Evolutionary conservation across 208 protist species (phyloP).

Genomic region (Crithidia bombi): DNA sequence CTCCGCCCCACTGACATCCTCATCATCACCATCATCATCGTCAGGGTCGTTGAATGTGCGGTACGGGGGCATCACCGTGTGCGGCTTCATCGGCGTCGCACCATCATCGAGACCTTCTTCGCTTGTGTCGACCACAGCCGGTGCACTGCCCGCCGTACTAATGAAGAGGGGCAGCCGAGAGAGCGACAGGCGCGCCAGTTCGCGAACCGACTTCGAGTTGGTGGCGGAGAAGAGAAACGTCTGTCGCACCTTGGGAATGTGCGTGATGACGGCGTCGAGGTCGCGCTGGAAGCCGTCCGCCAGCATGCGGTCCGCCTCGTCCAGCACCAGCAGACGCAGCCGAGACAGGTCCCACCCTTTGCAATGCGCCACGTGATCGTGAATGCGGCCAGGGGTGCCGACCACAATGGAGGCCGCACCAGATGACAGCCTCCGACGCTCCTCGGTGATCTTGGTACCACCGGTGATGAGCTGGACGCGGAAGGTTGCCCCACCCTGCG

Average conservation of each 20-base stretch:
- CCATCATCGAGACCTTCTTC: constrained; percentile 11
- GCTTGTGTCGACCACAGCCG: constrained; percentile 45
- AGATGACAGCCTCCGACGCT: constrained; percentile 58
- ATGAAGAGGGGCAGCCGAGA: constrained; percentile 94
- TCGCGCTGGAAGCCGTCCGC: constrained; percentile 99
- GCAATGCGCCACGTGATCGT: constrained; percentile 88
- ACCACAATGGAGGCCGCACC: constrained; percentile 79
- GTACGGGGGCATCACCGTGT: constrained; percentile 64
- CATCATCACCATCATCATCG: constrained; percentile 24
- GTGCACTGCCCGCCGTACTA: constrained; percentile 58
- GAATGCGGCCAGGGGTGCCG: constrained; percentile 87
- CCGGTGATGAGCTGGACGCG: constrained; percentile 91
- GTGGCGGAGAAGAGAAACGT: constrained; percentile 98
- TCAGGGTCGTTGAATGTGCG: constrained; percentile 37
- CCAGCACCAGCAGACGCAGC: constrained; percentile 97
- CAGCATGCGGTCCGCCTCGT: constrained; percentile 99
- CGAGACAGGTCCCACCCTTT: constrained; percentile 86
- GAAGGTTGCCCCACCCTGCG: constrained; percentile 33
- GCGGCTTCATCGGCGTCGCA: not conserved
- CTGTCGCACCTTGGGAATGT: constrained; percentile 93
- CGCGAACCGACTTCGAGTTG: constrained; percentile 91
- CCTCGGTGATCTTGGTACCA: constrained; percentile 84
- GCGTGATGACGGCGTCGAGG: constrained; percentile 94
- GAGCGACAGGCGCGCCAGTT: constrained; percentile 92
- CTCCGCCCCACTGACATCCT: not conserved